These are phyloP conservation scores for Sideroxylon spinosum DNA, from an alignment of 179 eudicot species.

Conservation along the genomic window DNA sequence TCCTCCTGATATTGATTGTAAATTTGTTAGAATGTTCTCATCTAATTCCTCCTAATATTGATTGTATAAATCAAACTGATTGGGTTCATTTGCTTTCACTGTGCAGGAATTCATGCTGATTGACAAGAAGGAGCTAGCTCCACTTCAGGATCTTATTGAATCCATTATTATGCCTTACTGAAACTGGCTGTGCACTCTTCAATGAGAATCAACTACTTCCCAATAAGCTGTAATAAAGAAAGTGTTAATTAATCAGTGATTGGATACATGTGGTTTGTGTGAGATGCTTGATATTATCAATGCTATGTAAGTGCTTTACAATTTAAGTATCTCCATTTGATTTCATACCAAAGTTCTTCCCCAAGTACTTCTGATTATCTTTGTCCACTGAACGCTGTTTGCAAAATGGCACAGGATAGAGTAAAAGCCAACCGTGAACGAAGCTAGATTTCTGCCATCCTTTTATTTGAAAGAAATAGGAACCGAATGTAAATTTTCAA, in stretches of 20 bases:
- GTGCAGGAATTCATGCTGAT: constrained; percentile 81
- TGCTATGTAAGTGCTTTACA: background rate
- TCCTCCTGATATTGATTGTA: background rate
- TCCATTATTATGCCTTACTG: constrained; percentile 68
- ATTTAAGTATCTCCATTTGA: background rate
- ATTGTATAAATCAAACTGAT: no score
- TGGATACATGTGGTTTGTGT: constrained; percentile 5
- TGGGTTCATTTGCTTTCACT: background rate
- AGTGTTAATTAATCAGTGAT: background rate
- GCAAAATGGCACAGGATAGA: no score
- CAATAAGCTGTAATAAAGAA: constrained; percentile 6
- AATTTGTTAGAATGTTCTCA: no score
- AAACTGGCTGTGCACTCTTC: constrained; percentile 22
- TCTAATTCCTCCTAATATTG: no score
- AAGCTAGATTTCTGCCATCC: no score
- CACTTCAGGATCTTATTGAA: constrained; percentile 88
- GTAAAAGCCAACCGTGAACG: no score
- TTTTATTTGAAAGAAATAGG: no score
- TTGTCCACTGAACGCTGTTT: no score
- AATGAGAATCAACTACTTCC: constrained; percentile 9
- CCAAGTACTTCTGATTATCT: no score
- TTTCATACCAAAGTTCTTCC: background rate
- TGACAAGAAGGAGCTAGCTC: constrained; percentile 94
- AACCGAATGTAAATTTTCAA: no score
- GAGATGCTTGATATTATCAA: constrained; percentile 7